Evolutionary conservation across 2,329 filamentous ascomycete genomes (phyloP).

Genomic region (Botrytis sinoallii): DNA sequence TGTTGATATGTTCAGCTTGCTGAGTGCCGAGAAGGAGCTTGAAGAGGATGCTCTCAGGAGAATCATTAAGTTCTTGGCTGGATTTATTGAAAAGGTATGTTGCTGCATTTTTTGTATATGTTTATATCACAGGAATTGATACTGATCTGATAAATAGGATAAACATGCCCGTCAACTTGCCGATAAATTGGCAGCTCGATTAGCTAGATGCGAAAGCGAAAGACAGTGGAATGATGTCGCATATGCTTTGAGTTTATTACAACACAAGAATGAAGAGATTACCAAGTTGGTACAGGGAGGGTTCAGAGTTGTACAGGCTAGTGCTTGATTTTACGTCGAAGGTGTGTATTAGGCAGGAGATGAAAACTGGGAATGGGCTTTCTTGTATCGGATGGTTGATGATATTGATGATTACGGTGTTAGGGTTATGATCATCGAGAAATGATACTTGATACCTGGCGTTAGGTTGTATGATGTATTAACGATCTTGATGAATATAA

Average conservation of each 20-base stretch:
- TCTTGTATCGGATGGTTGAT: not conserved
- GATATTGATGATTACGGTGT: conserved; percentile 11
- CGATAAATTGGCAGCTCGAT: conserved; percentile 83
- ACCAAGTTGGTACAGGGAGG: conserved; percentile 71
- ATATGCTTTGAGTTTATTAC: conserved; percentile 82
- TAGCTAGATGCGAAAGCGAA: conserved; percentile 84
- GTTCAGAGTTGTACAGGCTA: conserved; percentile 66
- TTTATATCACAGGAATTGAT: not conserved
- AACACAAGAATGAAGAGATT: conserved; percentile 92
- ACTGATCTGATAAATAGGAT: conserved; percentile 57
- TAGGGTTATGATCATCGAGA: not conserved
- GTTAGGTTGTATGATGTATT: conserved; percentile 4
- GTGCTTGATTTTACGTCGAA: conserved; percentile 40
- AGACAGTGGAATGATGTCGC: conserved; percentile 97
- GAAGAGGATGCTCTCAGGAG: conserved; percentile 82
- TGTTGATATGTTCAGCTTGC: conserved; percentile 95
- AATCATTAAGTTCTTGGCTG: conserved; percentile 88
- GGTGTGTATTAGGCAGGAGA: not conserved
- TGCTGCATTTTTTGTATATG: not conserved
- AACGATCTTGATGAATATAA: conserved; percentile 11
- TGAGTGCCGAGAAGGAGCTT: conserved; percentile 77
- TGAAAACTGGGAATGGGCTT: not conserved
- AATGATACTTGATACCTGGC: conserved; percentile 3
- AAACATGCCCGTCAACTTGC: conserved; percentile 95
- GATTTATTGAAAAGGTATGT: conserved; percentile 93